phyloP scores from a whole-genome alignment of 2,329 filamentous ascomycete species.

The Calonectria hawksworthii region DNA sequence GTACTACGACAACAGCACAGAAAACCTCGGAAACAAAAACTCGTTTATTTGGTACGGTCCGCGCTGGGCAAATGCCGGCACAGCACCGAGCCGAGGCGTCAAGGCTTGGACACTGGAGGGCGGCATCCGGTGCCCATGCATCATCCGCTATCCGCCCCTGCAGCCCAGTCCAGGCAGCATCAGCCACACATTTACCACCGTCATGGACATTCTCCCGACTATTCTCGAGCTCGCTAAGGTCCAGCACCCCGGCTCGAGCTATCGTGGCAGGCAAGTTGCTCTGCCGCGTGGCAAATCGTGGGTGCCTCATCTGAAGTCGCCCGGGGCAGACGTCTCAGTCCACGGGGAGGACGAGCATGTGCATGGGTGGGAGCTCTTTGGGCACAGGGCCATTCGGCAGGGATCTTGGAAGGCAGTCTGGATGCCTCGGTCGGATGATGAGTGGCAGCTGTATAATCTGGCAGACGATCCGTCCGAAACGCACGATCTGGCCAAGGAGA shows the following conservation, averaged over 20 bases:
- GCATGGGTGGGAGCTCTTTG: constrained; percentile 69
- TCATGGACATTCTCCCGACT: constrained; percentile 65
- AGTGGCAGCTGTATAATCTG: constrained; percentile 33
- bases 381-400: constrained; percentile 64
- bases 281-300: constrained; percentile 59
- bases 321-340: constrained; percentile 58
- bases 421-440: constrained; percentile 50
- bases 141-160: constrained; percentile 47
- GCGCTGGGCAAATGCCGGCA: constrained; percentile 63
- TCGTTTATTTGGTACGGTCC: constrained; percentile 74
- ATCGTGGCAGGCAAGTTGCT: constrained; percentile 62
- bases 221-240: constrained; percentile 62
- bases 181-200: constrained; percentile 50
- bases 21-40: constrained; percentile 69
- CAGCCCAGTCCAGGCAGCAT: constrained; percentile 53
- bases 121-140: constrained; percentile 35
- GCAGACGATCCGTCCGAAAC: constrained; percentile 27
- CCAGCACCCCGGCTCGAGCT: constrained; percentile 52
- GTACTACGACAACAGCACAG: constrained; percentile 65
- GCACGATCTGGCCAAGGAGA: constrained; percentile 21
- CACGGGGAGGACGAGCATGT: constrained; percentile 63
- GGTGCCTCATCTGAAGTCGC: constrained; percentile 28
- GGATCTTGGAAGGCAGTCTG: constrained; percentile 71
- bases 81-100: constrained; percentile 56
- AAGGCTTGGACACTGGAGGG: constrained; percentile 47